phyloP scores from a whole-genome alignment of 345 rosid species.

The Raphanus sativus region DNA sequence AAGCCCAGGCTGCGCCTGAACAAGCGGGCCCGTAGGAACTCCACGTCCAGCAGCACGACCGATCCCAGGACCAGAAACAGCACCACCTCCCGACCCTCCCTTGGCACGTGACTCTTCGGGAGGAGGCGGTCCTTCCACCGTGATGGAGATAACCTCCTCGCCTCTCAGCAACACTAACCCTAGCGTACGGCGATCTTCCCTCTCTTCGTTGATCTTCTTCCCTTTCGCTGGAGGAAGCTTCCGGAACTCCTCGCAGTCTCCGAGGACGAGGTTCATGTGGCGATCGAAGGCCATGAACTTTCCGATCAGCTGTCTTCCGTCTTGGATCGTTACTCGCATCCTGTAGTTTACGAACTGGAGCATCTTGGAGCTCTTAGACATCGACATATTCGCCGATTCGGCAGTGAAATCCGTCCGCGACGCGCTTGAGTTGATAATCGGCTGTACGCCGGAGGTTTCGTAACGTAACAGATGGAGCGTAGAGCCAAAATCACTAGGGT shows the following conservation, averaged over 20 bases:
- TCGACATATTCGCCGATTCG: conserved; percentile 59
- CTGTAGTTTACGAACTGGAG: conserved; percentile 93
- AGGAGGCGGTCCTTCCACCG: conserved; percentile 98
- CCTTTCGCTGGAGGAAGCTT: conserved; percentile 94
- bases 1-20: conserved; percentile 97
- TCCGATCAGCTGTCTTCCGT: conserved; percentile 91
- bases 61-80: conserved; percentile 75
- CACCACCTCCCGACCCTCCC: conserved; percentile 56
- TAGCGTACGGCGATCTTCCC: conserved; percentile 94
- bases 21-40: conserved; percentile 76
- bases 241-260: conserved; percentile 98
- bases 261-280: conserved; percentile 96
- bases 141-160: conserved; percentile 98
- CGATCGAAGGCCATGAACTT: conserved; percentile 99
- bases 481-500: conserved; percentile 17
- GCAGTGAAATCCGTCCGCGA: neutral
- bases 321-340: conserved; percentile 97
- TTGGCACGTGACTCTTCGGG: conserved; percentile 96
- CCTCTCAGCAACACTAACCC: conserved; percentile 95
- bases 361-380: conserved; percentile 98
- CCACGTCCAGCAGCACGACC: conserved; percentile 99
- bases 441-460: conserved; percentile 14
- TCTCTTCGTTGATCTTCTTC: conserved; percentile 69
- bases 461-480: conserved; percentile 3
- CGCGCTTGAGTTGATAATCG: neutral